Base-by-base conservation (phyloP, 495 filamentous ascomycete species). In the Podospora tetraspora region DNA sequence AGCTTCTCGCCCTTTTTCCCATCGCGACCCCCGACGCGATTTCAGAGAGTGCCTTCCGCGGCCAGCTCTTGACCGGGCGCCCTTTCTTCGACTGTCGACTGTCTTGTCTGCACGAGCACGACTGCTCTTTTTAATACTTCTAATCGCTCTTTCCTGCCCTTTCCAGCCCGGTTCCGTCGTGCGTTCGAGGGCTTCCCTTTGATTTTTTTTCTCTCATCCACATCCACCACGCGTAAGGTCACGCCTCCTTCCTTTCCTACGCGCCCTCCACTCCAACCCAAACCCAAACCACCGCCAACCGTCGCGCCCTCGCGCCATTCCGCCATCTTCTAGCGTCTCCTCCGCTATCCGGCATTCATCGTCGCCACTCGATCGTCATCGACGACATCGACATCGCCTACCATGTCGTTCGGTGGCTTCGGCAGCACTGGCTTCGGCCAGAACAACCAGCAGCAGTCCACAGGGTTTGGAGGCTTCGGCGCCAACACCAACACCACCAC, bases 371-470 rank as follows among this genome's bases (percentile, higher is more conserved):
- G 13, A 57, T 64, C 29, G 59, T 5, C 29, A 13, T 60, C 57
- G 43, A 21, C 62, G 57, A 13, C 32, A 37, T 56, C 23, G 37
- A 37, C 64, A 16, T 65, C 62, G 61, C 66, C 62, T 68, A 82
- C 69, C 77, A 85, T 85, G 79, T 81, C 81, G 67, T 84, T 85
- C 72, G 79, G 82, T 60, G 70, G 69, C 62, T 69, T 82, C 73
- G 78, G 78, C 69, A 78, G 82, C 68, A 83, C 80, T 77, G 85
- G 85, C 73, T 90, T 90, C 77, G 88, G 88, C 74, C 81, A 85
- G 72, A 72, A 72, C 60, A 86, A 82, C 69, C 87, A 86, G 73
- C 79, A 84, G 56, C 83, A 86, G 75, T 80, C 81, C 64, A 81
- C 81, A 69, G 84, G 82, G 66, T 90, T 84, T 71, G 78, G 82